Base-by-base conservation (phyloP, 352 stramenopile genomes). In the Pelagophyceae sp. region DNA sequence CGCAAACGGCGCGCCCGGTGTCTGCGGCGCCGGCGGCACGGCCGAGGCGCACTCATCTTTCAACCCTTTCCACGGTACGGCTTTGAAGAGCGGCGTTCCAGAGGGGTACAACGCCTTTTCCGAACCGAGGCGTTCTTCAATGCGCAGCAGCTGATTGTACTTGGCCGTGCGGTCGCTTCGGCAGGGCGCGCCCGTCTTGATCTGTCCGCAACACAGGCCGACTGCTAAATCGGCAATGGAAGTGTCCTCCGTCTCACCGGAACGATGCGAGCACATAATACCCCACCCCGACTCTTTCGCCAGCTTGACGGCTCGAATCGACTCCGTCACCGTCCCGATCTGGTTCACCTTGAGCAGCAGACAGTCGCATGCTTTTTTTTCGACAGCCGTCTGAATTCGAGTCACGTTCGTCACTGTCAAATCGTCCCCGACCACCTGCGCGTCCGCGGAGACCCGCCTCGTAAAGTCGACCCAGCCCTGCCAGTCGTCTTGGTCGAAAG, bases 191-290 rank as follows among this genome's bases (percentile, higher is more conserved):
- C 96, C 96, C 32, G 96, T 99, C 94, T 99, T 99, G 89, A 99
- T 99, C 90, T 99, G 93, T 72, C 96, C 96, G 20, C 95, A 96
- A 84, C 90, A 97, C 72, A 99, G 86, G 82, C 96, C 96, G 77
- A 99, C 97, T 38, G 96, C 95, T 72, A 99, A 88, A 86, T 99
- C 97, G 45, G 97, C 96, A 87, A 99, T 99, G 90, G 98, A 99
- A 77, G 92, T 95, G 88, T 99, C 96, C 87, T 99, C 97, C 19
- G 96, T 99, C 87, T 99, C 97, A 81, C 96, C 97, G 79, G 89
- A 97, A 79, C 96, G 91, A 87, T 99, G 97, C 82, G 89, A 97
- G 63, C 94, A 96, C 96, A 99, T 99, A 63, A 95, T 87, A 75
- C 92, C 96, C 96, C 96, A 99, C 82, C 96, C 96, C 38, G 92